phyloP scores from a whole-genome alignment of 768 basidiomycete genomes.

The Candolleomyces eurysporus region DNA sequence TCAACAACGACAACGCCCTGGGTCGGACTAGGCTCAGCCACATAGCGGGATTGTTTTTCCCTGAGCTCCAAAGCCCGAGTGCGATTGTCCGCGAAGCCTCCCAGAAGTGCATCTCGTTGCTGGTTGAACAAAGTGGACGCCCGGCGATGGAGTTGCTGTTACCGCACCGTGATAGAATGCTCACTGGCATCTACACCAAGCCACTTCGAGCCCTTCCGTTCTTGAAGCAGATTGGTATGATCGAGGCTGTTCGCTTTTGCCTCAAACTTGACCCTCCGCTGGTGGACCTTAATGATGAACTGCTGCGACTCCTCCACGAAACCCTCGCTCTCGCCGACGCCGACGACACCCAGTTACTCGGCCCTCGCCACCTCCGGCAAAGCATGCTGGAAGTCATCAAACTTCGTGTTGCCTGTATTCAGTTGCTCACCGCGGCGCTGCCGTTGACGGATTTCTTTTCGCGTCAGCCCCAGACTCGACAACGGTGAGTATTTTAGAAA shows the following conservation, averaged over 20 bases:
- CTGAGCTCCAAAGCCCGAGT: slow-evolving; percentile 87
- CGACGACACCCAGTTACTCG: slow-evolving; percentile 81
- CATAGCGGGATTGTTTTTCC: slow-evolving; percentile 79
- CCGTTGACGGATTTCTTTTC: slow-evolving; percentile 91
- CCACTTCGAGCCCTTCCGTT: slow-evolving; percentile 94
- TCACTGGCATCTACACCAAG: slow-evolving; percentile 91
- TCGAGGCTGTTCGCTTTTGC: slow-evolving; percentile 94
- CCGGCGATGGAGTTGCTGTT: slow-evolving; percentile 76
- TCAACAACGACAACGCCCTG: slow-evolving; percentile 39
- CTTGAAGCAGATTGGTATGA: slow-evolving; percentile 94
- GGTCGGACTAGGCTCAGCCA: slow-evolving; percentile 60
- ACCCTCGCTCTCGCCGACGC: slow-evolving; percentile 94
- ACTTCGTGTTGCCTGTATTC: slow-evolving; percentile 91
- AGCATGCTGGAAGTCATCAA: slow-evolving; percentile 79
- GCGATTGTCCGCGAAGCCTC: slow-evolving; percentile 80
- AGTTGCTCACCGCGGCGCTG: slow-evolving; percentile 91
- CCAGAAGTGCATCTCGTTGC: slow-evolving; percentile 74
- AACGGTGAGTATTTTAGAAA: slow-evolving; percentile 52
- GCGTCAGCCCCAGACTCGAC: slow-evolving; percentile 78
- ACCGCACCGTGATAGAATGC: slow-evolving; percentile 84
- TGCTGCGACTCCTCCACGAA: slow-evolving; percentile 88
- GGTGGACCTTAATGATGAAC: slow-evolving; percentile 89
- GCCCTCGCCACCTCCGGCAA: slow-evolving; percentile 74
- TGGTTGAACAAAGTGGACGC: slow-evolving; percentile 71
- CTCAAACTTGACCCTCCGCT: slow-evolving; percentile 86